Percentiles rank a stretch among this genome's conserved stretches.
phyloP scores from a whole-genome alignment of 2,329 filamentous ascomycete genomes.

The Emericellopsis atlantica region DNA sequence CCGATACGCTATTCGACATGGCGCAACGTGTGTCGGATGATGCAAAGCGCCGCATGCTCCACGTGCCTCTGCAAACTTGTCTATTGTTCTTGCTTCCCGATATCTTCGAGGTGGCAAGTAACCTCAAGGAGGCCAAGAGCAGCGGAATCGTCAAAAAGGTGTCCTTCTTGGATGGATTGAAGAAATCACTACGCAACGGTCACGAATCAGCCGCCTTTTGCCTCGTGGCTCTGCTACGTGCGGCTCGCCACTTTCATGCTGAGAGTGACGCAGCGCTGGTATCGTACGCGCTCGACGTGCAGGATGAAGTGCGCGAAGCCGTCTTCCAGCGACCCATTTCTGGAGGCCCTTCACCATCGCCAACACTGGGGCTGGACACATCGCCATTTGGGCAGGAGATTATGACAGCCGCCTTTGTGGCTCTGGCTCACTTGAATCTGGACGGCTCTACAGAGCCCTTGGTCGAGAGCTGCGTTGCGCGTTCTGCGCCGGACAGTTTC shows the following conservation, averaged over 20 bases:
- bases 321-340: constrained; percentile 43
- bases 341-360: constrained; percentile 1
- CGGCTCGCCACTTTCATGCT: constrained; percentile 48
- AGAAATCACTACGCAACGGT: constrained; percentile 49
- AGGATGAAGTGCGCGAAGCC: constrained; percentile 54
- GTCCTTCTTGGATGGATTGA: constrained; percentile 48
- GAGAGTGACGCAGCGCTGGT: constrained; percentile 52
- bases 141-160: constrained; percentile 53
- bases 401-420: constrained; percentile 55
- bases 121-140: constrained; percentile 51
- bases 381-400: constrained; percentile 47
- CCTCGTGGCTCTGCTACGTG: constrained; percentile 48
- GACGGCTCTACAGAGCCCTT: constrained; percentile 45
- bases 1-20: constrained; percentile 60
- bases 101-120: constrained; percentile 58
- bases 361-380: constrained; percentile 21
- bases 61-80: constrained; percentile 51
- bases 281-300: constrained; percentile 57
- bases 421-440: constrained; percentile 47
- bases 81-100: constrained; percentile 54
- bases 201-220: constrained; percentile 58
- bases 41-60: constrained; percentile 36
- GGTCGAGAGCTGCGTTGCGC: constrained; percentile 40
- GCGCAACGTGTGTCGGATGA: constrained; percentile 48
- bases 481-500: constrained; percentile 44